Evolutionary conservation across 495 filamentous ascomycete species (phyloP).

Genomic region (Penicillium maclennaniae): DNA sequence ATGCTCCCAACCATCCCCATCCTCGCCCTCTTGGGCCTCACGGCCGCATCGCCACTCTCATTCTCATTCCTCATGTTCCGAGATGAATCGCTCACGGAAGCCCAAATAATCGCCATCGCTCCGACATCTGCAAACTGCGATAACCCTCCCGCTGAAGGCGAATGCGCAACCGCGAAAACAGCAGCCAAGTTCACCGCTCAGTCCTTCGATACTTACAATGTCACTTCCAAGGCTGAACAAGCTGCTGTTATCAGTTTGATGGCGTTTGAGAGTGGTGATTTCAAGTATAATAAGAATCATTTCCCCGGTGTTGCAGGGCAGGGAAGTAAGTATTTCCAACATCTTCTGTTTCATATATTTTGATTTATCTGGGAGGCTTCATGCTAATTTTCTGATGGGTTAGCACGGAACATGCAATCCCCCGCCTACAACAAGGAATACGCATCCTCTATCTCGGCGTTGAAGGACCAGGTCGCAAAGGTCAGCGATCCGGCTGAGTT

Average conservation of each 20-base stretch:
- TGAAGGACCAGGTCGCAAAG: conserved; percentile 35
- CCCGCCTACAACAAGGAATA: conserved; percentile 58
- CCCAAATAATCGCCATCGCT: conserved; percentile 50
- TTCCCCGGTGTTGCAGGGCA: conserved; percentile 61
- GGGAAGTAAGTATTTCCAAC: conserved; percentile 51
- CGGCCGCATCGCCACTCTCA: conserved; percentile 11
- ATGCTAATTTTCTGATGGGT: background rate
- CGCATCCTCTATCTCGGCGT: conserved; percentile 51
- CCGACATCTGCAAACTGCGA: conserved; percentile 49
- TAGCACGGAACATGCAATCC: conserved; percentile 71
- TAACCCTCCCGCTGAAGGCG: conserved; percentile 36
- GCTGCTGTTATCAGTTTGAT: conserved; percentile 62
- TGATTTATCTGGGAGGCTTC: background rate
- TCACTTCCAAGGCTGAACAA: conserved; percentile 52
- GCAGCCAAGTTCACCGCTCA: conserved; percentile 55
- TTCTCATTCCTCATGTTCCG: background rate
- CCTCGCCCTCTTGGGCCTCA: conserved; percentile 19
- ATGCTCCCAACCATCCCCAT: conserved; percentile 5
- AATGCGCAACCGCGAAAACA: conserved; percentile 65
- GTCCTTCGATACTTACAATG: conserved; percentile 54
- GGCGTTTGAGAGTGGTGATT: conserved; percentile 63
- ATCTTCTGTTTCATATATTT: background rate
- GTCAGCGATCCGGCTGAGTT: conserved; percentile 45
- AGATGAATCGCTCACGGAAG: conserved; percentile 30
- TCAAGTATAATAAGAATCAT: conserved; percentile 65